Percentiles rank a stretch among this genome's conserved stretches.
Conservation (phyloP, 495 filamentous ascomycete genomes). For the Tetracladium setigerum region DNA sequence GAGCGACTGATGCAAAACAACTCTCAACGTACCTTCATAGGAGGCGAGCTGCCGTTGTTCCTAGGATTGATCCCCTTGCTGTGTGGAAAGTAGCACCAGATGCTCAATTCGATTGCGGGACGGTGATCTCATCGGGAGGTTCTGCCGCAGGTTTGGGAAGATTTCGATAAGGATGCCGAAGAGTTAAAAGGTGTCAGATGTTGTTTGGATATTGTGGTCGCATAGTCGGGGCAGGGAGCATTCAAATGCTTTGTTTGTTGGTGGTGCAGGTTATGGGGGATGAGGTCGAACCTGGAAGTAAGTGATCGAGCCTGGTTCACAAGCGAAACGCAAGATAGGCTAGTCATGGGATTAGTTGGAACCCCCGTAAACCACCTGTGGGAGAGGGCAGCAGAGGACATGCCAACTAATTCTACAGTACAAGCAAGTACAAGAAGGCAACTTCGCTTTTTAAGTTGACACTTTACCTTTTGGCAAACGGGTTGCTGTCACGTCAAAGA, state of each 20-base stretch:
- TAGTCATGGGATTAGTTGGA: too few species aligned
- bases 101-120: slow-evolving; percentile 15
- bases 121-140: slow-evolving; percentile 20
- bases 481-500: too few species aligned
- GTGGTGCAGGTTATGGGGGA: neutral
- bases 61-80: slow-evolving; percentile 20
- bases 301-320: neutral
- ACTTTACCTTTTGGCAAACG: too few species aligned
- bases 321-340: too few species aligned
- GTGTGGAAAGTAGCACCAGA: slow-evolving; percentile 15
- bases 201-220: slow-evolving; percentile 3
- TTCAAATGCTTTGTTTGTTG: neutral
- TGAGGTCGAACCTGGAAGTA: neutral
- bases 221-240: slow-evolving; percentile 2
- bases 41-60: slow-evolving; percentile 1
- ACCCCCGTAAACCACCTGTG: too few species aligned
- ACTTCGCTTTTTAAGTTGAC: too few species aligned
- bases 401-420: too few species aligned
- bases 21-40: slow-evolving; percentile 21
- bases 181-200: neutral
- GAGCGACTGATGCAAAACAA: too few species aligned
- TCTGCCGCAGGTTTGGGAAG: neutral
- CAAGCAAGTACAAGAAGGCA: too few species aligned
- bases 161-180: slow-evolving; percentile 2
- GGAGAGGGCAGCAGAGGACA: too few species aligned